phyloP scores from a whole-genome alignment of 2,329 filamentous ascomycete species.

The Ceratocystiopsis brevicomis region DNA sequence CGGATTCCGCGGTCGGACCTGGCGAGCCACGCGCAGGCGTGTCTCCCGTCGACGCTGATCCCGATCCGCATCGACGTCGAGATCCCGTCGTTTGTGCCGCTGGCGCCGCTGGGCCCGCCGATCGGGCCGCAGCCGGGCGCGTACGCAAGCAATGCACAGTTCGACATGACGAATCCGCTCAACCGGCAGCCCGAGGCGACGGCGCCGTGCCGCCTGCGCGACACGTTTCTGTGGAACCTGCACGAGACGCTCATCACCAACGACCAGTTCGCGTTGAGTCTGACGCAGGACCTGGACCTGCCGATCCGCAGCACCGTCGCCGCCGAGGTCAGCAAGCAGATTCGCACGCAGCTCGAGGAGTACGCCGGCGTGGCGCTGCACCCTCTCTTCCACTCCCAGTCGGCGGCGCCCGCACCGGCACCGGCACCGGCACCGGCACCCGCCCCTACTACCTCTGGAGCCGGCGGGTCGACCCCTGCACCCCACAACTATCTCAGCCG shows the following conservation, averaged over 20 bases:
- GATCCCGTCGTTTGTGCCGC: conserved; percentile 56
- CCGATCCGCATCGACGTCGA: conserved; percentile 95
- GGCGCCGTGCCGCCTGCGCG: conserved; percentile 72
- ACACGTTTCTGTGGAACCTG: conserved; percentile 95
- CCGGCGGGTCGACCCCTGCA: conserved; percentile 2
- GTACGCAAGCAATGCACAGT: conserved; percentile 41
- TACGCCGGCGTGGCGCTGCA: conserved; percentile 89
- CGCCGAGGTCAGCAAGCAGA: conserved; percentile 76
- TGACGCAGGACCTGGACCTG: conserved; percentile 86
- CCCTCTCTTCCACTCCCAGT: conserved; percentile 58
- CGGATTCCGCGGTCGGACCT: conserved; percentile 35
- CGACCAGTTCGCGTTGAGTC: conserved; percentile 78
- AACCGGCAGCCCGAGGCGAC: conserved; percentile 66
- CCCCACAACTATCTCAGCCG: too few relatives aligned
- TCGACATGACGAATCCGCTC: conserved; percentile 56
- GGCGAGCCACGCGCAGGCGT: conserved; percentile 45
- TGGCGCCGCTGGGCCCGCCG: conserved; percentile 13
- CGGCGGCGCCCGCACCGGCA: too few relatives aligned
- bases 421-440: background rate
- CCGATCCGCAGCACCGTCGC: conserved; percentile 54
- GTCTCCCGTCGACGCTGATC: conserved; percentile 73
- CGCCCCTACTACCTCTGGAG: background rate
- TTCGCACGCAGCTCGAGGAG: conserved; percentile 85
- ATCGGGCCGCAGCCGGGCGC: conserved; percentile 17
- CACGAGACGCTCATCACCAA: conserved; percentile 89